Conservation (phyloP, 495 filamentous ascomycete genomes). For the Platismatia glauca region DNA sequence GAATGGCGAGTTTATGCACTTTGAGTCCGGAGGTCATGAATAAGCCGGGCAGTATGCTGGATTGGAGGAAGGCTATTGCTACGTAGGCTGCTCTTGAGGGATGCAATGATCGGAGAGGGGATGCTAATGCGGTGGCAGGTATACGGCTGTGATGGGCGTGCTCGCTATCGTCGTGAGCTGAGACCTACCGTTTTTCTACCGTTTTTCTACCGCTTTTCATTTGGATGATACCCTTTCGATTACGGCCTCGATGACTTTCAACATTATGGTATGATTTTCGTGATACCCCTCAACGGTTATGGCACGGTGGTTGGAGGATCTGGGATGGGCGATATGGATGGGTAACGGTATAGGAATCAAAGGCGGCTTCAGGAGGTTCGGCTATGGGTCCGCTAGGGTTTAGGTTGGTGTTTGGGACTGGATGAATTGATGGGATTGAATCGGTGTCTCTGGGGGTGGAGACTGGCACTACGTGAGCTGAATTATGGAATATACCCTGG, state of each 20-base stretch:
- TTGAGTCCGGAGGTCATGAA: constrained; percentile 16
- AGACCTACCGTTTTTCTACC: neutral
- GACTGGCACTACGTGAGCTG: neutral
- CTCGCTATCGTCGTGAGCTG: constrained; percentile 20
- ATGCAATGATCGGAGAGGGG: neutral
- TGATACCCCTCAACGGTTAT: constrained; percentile 4
- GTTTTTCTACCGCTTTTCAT: neutral
- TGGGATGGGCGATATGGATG: neutral
- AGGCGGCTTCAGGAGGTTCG: neutral
- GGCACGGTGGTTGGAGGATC: neutral
- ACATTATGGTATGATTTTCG: neutral
- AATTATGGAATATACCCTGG: neutral
- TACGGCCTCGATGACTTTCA: neutral
- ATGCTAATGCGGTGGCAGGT: constrained; percentile 5
- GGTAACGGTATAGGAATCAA: neutral
- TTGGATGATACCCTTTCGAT: neutral
- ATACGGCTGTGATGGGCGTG: constrained; percentile 19
- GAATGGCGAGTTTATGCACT: constrained; percentile 14
- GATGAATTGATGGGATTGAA: neutral
- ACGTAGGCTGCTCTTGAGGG: neutral
- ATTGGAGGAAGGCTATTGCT: constrained; percentile 11
- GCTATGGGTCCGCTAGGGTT: neutral
- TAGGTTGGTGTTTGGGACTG: neutral
- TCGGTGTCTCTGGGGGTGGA: neutral
- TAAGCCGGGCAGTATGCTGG: constrained; percentile 2